Evolutionary conservation across 2,329 filamentous ascomycete species (phyloP).

Genomic region (Didymella sp.): DNA sequence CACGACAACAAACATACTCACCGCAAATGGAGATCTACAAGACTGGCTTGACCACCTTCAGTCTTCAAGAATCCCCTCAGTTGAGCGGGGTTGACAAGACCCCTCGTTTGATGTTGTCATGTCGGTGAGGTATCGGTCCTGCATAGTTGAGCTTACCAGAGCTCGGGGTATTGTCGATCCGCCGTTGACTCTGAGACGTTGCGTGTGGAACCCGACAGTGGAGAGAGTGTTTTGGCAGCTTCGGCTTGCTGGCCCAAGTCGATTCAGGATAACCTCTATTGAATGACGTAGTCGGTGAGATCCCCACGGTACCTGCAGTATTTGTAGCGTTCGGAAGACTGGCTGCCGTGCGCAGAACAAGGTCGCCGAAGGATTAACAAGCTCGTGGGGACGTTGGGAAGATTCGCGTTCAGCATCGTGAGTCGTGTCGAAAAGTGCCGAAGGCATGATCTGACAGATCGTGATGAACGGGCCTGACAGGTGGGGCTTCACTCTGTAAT

Average conservation of each 20-base stretch:
- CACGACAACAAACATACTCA: not conserved
- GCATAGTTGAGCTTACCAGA: not conserved
- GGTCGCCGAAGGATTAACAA: conserved; percentile 16
- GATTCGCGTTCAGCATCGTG: conserved; percentile 13
- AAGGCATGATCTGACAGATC: conserved; percentile 8
- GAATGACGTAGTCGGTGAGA: conserved; percentile 35
- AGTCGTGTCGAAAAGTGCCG: not conserved
- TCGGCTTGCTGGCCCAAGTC: not conserved
- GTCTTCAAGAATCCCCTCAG: no score
- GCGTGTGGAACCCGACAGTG: not conserved
- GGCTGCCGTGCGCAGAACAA: not conserved
- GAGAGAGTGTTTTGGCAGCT: no score
- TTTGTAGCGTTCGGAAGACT: conserved; percentile 11
- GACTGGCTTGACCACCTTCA: not conserved
- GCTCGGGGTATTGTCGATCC: not conserved
- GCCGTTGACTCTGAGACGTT: not conserved
- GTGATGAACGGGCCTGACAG: not conserved
- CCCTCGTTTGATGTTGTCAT: not conserved
- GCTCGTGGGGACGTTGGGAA: conserved; percentile 7
- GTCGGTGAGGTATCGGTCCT: not conserved
- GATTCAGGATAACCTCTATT: conserved; percentile 15
- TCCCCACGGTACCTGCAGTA: conserved; percentile 19
- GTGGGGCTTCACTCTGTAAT: not conserved
- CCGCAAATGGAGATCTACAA: not conserved
- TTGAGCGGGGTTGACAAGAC: not conserved